Base-by-base conservation (phyloP, 2,329 filamentous ascomycete genomes). In the Colletotrichum siamense region DNA sequence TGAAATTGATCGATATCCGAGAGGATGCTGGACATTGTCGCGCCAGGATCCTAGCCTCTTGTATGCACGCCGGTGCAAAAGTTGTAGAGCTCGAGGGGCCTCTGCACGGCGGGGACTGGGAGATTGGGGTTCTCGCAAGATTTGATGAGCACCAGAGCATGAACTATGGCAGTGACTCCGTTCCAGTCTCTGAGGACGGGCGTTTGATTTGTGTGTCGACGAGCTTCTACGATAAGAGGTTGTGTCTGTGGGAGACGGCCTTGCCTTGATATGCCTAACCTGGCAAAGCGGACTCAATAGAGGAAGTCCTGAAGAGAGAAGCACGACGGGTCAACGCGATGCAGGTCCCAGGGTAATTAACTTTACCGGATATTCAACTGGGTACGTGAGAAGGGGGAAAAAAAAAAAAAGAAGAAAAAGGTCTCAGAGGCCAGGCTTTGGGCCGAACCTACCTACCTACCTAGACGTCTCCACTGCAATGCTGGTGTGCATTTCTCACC, bases 61-160 rank as follows among this genome's bases (percentile, higher is more conserved):
- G 97, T 82, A 99, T 99, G 96, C 94, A 98, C 86, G 95, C 94
- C 4, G 97, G 97, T 1, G 89, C 92, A 12, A 91, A 93, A 70
- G 85, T 99, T n/a, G 81, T 94, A 8, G 85, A 88, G 52, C 80
- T 92, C 22, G 76, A 79, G 12, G 82, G 85, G 30, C 76, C 79
- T 32, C 81, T 82, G 2, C 80, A 84, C 2, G 84, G 77, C 76
- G 85, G 72, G n/a, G 78, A 78, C 22, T 95, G 93, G 90, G 81
- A 81, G 2, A 93, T 97, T 73, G 86, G 90, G 59, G 88, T 96
- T 2, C 79, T 96, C 63, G 93, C 90, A 0, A 90, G 89, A 69
- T 98, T 98, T 81, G 94, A 95, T 79, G 94, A 96, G 82, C 96
- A 98, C 82, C 89, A 94, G 85, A 98, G 95, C 83, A 98, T 98